These are phyloP conservation scores for Hypericum perforatum DNA, from an alignment of 345 rosid species.

Conservation along the genomic window DNA sequence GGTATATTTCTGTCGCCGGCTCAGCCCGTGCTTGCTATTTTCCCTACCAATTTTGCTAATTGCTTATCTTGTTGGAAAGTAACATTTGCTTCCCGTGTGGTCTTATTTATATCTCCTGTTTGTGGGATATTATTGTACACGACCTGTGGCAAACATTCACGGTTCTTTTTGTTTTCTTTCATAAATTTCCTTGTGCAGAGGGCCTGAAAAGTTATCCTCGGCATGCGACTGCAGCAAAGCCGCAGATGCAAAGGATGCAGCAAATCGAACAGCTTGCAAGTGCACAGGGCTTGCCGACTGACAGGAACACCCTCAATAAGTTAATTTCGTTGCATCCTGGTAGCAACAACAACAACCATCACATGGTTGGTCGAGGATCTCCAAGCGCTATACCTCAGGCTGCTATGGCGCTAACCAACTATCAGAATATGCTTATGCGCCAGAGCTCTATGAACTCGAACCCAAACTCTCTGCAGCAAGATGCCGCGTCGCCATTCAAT, in stretches of 20 bases:
- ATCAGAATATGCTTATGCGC: slow-evolving; percentile 63
- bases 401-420: slow-evolving; percentile 63
- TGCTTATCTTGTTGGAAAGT: not conserved
- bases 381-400: slow-evolving; percentile 74
- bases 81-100: not conserved
- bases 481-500: slow-evolving; percentile 42
- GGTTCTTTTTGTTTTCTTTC: not conserved
- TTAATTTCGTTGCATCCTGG: slow-evolving; percentile 62
- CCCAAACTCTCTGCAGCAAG: slow-evolving; percentile 50
- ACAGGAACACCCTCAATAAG: slow-evolving; percentile 70
- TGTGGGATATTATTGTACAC: not conserved
- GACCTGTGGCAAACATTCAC: not conserved
- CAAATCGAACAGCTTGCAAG: slow-evolving; percentile 75
- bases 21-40: too few species aligned
- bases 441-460: slow-evolving; percentile 74
- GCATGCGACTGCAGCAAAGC: slow-evolving; percentile 41
- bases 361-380: slow-evolving; percentile 46
- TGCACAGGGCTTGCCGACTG: slow-evolving; percentile 74
- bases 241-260: slow-evolving; percentile 73
- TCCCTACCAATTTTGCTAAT: not conserved
- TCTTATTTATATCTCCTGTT: not conserved
- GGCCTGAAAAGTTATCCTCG: slow-evolving; percentile 79
- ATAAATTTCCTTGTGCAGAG: slow-evolving; percentile 38
- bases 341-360: slow-evolving; percentile 23
- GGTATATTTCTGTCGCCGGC: slow-evolving; percentile 31